Evolutionary conservation across 345 rosid genomes (phyloP), one percentile per base, ranked within the genome.

Genomic region (Populus nigra): DNA sequence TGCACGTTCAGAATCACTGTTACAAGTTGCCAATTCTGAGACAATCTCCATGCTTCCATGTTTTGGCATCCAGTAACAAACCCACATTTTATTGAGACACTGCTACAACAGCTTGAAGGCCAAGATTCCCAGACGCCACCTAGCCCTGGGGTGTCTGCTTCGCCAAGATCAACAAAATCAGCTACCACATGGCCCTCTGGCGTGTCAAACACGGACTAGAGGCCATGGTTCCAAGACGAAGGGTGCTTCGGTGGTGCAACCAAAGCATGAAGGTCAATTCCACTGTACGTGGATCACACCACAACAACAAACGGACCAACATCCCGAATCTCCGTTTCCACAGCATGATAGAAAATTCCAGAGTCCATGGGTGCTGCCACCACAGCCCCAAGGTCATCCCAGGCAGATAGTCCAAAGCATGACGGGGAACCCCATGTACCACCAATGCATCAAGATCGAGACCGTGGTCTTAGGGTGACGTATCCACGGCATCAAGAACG

Each of bases 1-100:
- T 25, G 25, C 25, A 25, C 25, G 25, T 25, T 25, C 25, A 25
- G 25, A 25, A 25, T 25, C 25, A 1, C 25, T 25, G 25, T 25
- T 25, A 25, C 25, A 25, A 25, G 25, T 25, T 25, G 25, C 25
- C 25, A 25, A 25, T 25, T 25, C 25, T 25, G 25, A 25, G 25
- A 25, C 25, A 25, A 25, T 36, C 65, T 39, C 66, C 50, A 55
- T 49, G 43, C 68, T 29, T 6, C 71, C 77, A 89, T 90, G 94
- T 59, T 83, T 80, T 77, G 39, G 31, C 84, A 65, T 77, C 68
- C 10, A 5, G 97, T 92, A 68, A 89, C 90, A 74, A 94, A 92
- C 84, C 97, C 97, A 41, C 80, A 90, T 77, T 87, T 92, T 39
- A 27, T 11, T 47, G 29, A 68, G 8, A 15, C 69, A 43, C 67